Conservation (phyloP, 2,329 filamentous ascomycete species). For the Neurospora sp. region DNA sequence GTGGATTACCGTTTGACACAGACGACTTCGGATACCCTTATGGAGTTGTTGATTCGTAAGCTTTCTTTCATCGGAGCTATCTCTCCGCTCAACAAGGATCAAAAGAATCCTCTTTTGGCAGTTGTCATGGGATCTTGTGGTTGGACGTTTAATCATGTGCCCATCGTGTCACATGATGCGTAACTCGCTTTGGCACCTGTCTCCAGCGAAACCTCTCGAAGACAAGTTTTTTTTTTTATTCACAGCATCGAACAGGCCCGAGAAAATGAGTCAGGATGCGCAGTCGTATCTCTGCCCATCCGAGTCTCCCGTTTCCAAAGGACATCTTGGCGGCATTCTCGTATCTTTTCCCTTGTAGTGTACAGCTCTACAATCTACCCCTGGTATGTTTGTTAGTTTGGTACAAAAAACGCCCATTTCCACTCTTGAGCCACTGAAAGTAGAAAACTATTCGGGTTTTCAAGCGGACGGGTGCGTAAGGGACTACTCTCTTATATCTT, state of each 20-base stretch:
- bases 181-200: background rate
- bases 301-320: background rate
- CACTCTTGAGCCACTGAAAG: too few relatives aligned
- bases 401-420: too few relatives aligned
- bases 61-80: background rate
- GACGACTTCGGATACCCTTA: background rate
- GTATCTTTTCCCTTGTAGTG: background rate
- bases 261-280: background rate
- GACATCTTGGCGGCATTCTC: background rate
- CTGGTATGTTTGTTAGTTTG: too few relatives aligned
- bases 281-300: background rate
- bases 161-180: background rate
- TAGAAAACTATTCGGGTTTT: too few relatives aligned
- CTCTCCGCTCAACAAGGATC: background rate
- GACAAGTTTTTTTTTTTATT: background rate
- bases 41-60: background rate
- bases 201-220: background rate
- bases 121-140: background rate
- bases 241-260: background rate
- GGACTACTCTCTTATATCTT: too few relatives aligned
- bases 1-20: background rate
- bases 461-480: too few relatives aligned
- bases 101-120: background rate
- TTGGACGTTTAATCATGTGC: background rate
- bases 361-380: background rate